These are phyloP conservation scores for Mycosarcoma mackinlayi DNA, from an alignment of 1,284 basidiomycete species.

Conservation along the genomic window DNA sequence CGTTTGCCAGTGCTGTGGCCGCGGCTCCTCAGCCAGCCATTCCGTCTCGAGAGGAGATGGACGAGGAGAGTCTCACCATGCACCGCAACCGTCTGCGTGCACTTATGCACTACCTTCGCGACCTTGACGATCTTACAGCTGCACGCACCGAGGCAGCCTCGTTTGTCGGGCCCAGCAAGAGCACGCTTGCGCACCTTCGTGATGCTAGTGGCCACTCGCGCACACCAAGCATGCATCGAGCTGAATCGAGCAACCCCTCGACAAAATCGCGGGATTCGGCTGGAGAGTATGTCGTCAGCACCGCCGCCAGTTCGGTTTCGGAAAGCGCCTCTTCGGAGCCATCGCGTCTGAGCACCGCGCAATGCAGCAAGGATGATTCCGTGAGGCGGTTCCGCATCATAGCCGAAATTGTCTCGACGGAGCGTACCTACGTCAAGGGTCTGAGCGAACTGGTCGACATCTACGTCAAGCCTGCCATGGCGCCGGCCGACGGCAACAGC, in stretches of 20 bases:
- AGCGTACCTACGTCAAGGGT: constrained; percentile 92
- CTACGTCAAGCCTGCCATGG: constrained; percentile 87
- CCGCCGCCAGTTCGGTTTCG: constrained; percentile 36
- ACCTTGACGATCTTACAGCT: constrained; percentile 83
- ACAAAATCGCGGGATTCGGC: constrained; percentile 40
- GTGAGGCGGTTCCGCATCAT: constrained; percentile 64
- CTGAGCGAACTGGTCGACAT: constrained; percentile 92
- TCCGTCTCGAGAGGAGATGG: constrained; percentile 15
- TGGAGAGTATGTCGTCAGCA: constrained; percentile 30
- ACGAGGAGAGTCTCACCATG: constrained; percentile 35
- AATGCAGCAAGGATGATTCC: constrained; percentile 64
- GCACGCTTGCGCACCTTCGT: constrained; percentile 26
- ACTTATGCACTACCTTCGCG: constrained; percentile 92
- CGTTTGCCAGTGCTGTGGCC: constrained; percentile 11
- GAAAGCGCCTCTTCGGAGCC: constrained; percentile 18
- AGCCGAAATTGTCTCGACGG: constrained; percentile 77
- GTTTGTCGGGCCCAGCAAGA: constrained; percentile 33
- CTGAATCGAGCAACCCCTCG: constrained; percentile 46
- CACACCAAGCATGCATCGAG: constrained; percentile 31
- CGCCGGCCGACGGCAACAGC: constrained; percentile 71
- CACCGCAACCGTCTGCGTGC: constrained; percentile 83
- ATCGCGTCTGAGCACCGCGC: constrained; percentile 22
- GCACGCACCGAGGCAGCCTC: constrained; percentile 26
- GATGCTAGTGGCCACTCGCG: constrained; percentile 25
- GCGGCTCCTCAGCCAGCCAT: not conserved